These are phyloP conservation scores for Fusarium liriodendri DNA, from an alignment of 2,329 filamentous ascomycete species.

Conservation along the genomic window DNA sequence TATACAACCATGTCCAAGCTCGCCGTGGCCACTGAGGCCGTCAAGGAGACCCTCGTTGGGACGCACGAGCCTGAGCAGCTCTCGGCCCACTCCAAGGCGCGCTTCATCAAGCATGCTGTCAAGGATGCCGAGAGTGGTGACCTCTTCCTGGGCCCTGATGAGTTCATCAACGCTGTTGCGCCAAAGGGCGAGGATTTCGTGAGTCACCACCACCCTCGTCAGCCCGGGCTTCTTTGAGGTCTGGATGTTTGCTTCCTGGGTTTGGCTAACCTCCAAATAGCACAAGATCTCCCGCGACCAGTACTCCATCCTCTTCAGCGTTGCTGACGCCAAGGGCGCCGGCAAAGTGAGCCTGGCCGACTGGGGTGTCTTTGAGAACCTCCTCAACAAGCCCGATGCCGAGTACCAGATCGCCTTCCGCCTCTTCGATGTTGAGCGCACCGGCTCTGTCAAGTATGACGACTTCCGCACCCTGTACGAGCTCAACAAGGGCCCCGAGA, in stretches of 20 bases:
- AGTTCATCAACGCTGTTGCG: constrained; percentile 92
- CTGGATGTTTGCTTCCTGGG: constrained; percentile 11
- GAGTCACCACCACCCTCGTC: constrained; percentile 55
- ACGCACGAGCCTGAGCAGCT: constrained; percentile 67
- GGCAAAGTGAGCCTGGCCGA: constrained; percentile 84
- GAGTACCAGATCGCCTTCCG: constrained; percentile 99
- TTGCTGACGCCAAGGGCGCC: constrained; percentile 82
- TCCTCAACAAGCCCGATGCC: constrained; percentile 92
- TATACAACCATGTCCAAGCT: constrained; percentile 52
- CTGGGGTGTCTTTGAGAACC: constrained; percentile 94
- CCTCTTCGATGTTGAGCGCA: constrained; percentile 88
- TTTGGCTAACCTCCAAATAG: constrained; percentile 59
- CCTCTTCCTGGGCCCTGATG: constrained; percentile 81
- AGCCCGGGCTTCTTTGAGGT: neutral
- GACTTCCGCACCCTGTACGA: constrained; percentile 88
- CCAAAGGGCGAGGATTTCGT: constrained; percentile 92
- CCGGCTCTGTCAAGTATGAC: constrained; percentile 88
- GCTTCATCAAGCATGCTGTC: constrained; percentile 80
- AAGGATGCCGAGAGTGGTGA: constrained; percentile 83
- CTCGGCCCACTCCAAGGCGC: constrained; percentile 78
- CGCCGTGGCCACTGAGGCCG: constrained; percentile 70
- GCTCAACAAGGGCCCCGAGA: constrained; percentile 85
- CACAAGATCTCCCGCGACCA: constrained; percentile 98
- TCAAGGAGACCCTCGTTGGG: constrained; percentile 85
- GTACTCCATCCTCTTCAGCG: constrained; percentile 91